Percentiles rank a stretch among this genome's conserved stretches.
These are phyloP conservation scores for Pseudonitzschia pungens DNA, from an alignment of 108 stramenopile genomes.

Conservation along the genomic window DNA sequence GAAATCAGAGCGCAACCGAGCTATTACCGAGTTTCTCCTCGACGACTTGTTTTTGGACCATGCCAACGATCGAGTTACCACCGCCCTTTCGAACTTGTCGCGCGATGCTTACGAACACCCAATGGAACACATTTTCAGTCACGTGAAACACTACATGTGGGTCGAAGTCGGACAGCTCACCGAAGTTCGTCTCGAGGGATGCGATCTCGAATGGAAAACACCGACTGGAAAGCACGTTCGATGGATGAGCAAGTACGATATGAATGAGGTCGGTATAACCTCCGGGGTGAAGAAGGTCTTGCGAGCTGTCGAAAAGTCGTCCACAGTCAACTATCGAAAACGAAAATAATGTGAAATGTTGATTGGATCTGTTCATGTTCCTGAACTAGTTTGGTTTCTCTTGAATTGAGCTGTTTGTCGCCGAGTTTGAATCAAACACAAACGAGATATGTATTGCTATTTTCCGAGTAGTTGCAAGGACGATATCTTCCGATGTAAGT, in stretches of 20 bases:
- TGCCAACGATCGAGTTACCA: neutral
- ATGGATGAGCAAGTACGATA: conserved; percentile 77
- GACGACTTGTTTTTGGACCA: conserved; percentile 17
- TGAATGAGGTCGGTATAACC: conserved; percentile 75
- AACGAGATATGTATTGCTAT: too few species aligned
- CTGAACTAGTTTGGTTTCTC: too few species aligned
- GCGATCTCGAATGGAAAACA: conserved; percentile 36
- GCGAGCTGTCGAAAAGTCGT: conserved; percentile 26
- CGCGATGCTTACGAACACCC: conserved; percentile 24
- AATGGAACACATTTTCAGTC: conserved; percentile 81
- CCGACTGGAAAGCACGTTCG: conserved; percentile 53
- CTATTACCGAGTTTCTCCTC: conserved; percentile 33
- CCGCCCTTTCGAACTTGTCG: neutral
- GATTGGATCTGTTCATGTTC: too few species aligned
- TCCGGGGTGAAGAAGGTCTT: conserved; percentile 81
- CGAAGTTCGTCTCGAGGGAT: conserved; percentile 13
- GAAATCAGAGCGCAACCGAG: conserved; percentile 18
- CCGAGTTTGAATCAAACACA: too few species aligned
- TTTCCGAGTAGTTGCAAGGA: too few species aligned
- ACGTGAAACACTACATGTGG: conserved; percentile 77
- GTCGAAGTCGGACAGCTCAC: conserved; percentile 42
- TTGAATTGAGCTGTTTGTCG: too few species aligned
- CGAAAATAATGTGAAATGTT: neutral
- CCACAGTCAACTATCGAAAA: neutral
- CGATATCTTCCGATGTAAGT: too few species aligned